Conservation (phyloP, 345 rosid species). For the Camelina hispida region DNA sequence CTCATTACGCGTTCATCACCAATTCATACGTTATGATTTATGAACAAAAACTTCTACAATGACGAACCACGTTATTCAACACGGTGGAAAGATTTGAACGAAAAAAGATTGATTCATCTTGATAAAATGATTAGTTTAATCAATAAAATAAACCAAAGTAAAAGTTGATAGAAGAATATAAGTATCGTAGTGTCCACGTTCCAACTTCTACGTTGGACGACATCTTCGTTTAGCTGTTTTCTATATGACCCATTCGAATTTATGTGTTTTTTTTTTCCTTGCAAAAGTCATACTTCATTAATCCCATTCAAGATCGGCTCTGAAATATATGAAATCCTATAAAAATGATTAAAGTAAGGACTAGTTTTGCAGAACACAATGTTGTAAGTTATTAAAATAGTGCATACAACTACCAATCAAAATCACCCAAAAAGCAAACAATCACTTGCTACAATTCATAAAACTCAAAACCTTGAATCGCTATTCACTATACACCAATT, state of each 20-base stretch:
- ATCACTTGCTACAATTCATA: constrained; percentile 1
- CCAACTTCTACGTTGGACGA: constrained; percentile 36
- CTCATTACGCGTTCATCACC: neutral
- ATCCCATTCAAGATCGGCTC: neutral
- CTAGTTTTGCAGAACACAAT: neutral
- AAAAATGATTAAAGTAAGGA: neutral
- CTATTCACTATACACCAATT: neutral
- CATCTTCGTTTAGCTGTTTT: constrained; percentile 33
- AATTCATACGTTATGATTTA: neutral
- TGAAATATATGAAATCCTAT: neutral
- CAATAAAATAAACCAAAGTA: constrained; percentile 8
- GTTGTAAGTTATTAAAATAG: neutral
- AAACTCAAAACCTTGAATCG: neutral
- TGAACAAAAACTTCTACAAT: neutral
- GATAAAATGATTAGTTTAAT: neutral
- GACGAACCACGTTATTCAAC: constrained; percentile 26
- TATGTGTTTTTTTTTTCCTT: neutral
- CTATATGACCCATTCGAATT: constrained; percentile 28
- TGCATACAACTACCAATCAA: neutral
- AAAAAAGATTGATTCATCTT: constrained; percentile 7
- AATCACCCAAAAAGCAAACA: constrained; percentile 8
- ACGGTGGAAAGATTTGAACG: constrained; percentile 8
- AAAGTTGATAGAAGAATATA: neutral
- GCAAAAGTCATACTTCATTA: constrained; percentile 18
- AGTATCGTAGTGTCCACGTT: constrained; percentile 40